A percentile compares a stretch with the other conserved stretches of the same genome.
phyloP scores from a whole-genome alignment of 805 yeast species.

The Myxozyma mucilagina region DNA sequence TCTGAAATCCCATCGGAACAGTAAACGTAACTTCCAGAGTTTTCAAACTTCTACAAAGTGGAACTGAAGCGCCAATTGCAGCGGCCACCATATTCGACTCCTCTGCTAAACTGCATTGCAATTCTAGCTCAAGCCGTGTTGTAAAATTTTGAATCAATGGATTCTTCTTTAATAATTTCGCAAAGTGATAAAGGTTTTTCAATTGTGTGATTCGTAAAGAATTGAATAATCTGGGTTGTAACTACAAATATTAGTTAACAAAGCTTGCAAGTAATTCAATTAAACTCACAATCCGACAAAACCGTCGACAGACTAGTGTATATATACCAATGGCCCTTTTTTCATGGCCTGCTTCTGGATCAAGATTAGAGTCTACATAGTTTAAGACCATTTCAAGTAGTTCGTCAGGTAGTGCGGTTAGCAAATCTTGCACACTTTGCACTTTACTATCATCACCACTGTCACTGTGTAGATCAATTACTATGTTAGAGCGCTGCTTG shows the following conservation, averaged over 20 bases:
- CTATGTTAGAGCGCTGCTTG: no score
- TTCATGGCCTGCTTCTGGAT: constrained; percentile 6
- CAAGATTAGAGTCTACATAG: constrained; percentile 15
- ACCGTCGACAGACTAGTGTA: constrained; percentile 10
- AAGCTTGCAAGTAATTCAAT: no score
- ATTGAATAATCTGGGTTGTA: constrained; percentile 24
- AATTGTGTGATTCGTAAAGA: constrained; percentile 15
- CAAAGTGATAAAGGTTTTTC: constrained; percentile 15
- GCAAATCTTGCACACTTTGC: no score
- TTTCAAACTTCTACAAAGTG: constrained; percentile 12
- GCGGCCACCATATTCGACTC: constrained; percentile 32
- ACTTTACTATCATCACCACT: no score
- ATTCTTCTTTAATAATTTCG: constrained; percentile 14
- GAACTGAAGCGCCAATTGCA: constrained; percentile 21
- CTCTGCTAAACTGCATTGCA: constrained; percentile 28
- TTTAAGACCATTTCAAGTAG: neutral
- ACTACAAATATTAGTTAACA: constrained; percentile 2
- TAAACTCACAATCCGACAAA: constrained; percentile 21
- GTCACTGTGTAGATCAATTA: no score
- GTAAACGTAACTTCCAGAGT: constrained; percentile 11
- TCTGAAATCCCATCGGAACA: constrained; percentile 31
- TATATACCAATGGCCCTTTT: constrained; percentile 14
- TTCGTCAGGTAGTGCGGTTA: no score
- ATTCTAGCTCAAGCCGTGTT: constrained; percentile 2
- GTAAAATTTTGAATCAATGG: constrained; percentile 4